phyloP scores from a whole-genome alignment of 2,329 filamentous ascomycete genomes.

The Beauveria brongniartii region DNA sequence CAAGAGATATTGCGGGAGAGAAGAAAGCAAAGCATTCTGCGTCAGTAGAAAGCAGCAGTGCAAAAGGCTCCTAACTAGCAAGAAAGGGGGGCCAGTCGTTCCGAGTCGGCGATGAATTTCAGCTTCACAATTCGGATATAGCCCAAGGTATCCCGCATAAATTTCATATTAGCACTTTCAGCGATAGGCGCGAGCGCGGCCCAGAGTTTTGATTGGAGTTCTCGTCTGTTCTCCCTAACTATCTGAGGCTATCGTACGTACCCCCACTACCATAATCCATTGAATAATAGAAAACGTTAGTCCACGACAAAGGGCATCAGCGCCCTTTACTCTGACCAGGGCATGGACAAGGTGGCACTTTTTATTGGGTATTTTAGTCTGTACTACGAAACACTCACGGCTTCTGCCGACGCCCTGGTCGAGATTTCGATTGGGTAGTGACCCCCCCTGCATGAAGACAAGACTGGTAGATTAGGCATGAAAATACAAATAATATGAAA shows the following conservation, averaged over 20 bases:
- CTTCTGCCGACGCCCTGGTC: not conserved
- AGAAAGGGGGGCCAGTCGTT: not conserved
- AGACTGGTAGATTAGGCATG: no score
- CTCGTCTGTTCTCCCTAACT: no score
- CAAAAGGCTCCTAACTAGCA: not conserved
- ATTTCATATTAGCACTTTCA: not conserved
- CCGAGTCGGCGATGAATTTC: not conserved
- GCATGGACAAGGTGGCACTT: not conserved
- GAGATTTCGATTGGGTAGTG: not conserved
- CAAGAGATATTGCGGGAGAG: no score
- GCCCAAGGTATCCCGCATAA: not conserved
- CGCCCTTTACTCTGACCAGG: not conserved
- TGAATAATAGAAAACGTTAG: no score
- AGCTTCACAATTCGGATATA: not conserved
- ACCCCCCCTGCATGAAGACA: no score
- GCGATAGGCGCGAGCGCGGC: not conserved
- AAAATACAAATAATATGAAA: not conserved
- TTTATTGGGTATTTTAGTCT: no score
- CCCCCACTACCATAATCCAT: no score
- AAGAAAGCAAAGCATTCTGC: not conserved
- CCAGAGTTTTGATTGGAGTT: no score
- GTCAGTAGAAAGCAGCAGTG: not conserved
- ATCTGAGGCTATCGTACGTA: no score
- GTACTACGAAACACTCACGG: not conserved
- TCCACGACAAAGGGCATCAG: no score